These are phyloP conservation scores for Leccinum broughii DNA, from an alignment of 768 basidiomycete genomes.

Conservation along the genomic window DNA sequence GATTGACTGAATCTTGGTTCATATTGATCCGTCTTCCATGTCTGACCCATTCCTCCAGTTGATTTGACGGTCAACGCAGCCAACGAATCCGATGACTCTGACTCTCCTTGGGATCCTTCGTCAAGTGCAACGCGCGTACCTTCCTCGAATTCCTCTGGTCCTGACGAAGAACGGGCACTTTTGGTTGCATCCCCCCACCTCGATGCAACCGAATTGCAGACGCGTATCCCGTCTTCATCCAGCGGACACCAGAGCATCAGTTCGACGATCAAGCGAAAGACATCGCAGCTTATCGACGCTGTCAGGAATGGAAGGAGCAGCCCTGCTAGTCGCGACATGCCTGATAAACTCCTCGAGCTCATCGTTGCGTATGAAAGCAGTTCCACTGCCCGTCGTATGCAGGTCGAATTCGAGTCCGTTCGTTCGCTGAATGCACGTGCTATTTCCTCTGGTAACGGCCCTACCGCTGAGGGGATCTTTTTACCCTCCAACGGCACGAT, in stretches of 20 bases:
- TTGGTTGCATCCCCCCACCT: slow-evolving; percentile 38
- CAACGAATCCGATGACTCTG: slow-evolving; percentile 34
- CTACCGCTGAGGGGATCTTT: background rate
- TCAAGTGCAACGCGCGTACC: slow-evolving; percentile 27
- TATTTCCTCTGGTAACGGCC: background rate
- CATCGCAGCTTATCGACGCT: slow-evolving; percentile 68
- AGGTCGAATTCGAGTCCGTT: slow-evolving; percentile 57
- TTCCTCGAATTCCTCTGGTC: slow-evolving; percentile 44
- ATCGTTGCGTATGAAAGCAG: slow-evolving; percentile 72
- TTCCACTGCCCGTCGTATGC: slow-evolving; percentile 60
- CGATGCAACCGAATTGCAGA: slow-evolving; percentile 56
- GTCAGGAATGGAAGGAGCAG: slow-evolving; percentile 40
- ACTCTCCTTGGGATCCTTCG: slow-evolving; percentile 34
- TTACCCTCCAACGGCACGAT: slow-evolving; percentile 30
- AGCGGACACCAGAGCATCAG: slow-evolving; percentile 44
- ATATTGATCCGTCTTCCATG: background rate
- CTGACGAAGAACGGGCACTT: slow-evolving; percentile 72
- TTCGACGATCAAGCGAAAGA: slow-evolving; percentile 65
- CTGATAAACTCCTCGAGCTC: slow-evolving; percentile 67
- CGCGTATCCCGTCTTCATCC: slow-evolving; percentile 32
- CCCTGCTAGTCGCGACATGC: slow-evolving; percentile 36
- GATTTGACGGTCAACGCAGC: slow-evolving; percentile 69
- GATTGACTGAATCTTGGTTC: background rate
- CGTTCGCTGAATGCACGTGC: slow-evolving; percentile 15
- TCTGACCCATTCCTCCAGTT: slow-evolving; percentile 42